phyloP scores from a whole-genome alignment of 495 filamentous ascomycete genomes.

The Tricharina praecox region DNA sequence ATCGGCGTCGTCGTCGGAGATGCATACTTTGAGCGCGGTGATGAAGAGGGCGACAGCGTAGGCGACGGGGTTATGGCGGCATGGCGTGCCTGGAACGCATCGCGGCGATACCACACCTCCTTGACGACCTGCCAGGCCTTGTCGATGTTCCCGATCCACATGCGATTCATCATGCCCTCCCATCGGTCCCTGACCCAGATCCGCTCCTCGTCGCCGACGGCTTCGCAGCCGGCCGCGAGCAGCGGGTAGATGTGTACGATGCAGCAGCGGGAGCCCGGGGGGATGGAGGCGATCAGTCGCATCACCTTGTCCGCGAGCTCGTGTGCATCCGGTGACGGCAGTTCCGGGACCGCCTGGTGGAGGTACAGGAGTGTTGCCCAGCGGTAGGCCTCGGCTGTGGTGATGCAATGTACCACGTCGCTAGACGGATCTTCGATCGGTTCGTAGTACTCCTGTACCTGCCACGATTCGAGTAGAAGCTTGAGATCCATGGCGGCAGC shows the following conservation, averaged over 20 bases:
- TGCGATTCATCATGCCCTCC: conserved; percentile 42
- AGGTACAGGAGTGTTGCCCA: conserved; percentile 61
- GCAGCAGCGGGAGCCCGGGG: conserved; percentile 43
- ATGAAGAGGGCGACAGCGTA: background rate
- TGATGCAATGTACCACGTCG: conserved; percentile 47
- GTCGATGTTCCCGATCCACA: conserved; percentile 59
- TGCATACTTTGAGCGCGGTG: background rate
- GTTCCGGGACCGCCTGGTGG: conserved; percentile 62
- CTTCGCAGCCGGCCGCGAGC: conserved; percentile 55
- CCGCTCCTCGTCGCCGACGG: conserved; percentile 41
- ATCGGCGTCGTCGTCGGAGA: background rate
- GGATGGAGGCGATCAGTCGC: conserved; percentile 45
- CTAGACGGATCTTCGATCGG: conserved; percentile 50
- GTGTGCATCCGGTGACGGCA: conserved; percentile 39
- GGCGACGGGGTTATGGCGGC: background rate
- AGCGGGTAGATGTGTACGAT: conserved; percentile 68
- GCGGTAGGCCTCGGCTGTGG: conserved; percentile 61
- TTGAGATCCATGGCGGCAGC: conserved; percentile 50
- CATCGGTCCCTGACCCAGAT: conserved; percentile 55
- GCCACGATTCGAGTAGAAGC: conserved; percentile 45
- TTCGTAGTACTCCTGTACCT: conserved; percentile 36
- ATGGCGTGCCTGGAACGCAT: conserved; percentile 25
- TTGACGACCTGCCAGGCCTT: conserved; percentile 40
- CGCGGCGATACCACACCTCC: conserved; percentile 39
- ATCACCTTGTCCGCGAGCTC: conserved; percentile 48